Base-by-base conservation (phyloP, 345 rosid species). In the Arabidopsis suecica region DNA sequence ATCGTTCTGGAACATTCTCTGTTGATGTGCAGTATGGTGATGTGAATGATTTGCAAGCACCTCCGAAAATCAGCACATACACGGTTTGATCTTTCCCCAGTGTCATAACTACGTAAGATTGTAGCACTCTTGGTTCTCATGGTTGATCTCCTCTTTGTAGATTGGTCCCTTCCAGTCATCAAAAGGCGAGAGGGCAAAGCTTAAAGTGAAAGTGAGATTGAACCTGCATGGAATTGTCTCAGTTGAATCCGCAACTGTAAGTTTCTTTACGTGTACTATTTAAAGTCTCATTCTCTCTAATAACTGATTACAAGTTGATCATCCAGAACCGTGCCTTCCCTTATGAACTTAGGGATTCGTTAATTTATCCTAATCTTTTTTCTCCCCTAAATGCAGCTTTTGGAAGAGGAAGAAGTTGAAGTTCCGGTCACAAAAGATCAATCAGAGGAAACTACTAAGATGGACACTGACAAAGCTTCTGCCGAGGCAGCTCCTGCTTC, bases 361-460 rank as follows among this genome's bases (percentile, higher is more conserved):
- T n/a, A 12, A 8, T 10, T 32, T 33, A 54, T 47, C 3, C 4
- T 5, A 33, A 10, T 7, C 20, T 41, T 14, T 48, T 18, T 10
- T 68, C 36, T 67, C 9, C 30, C 30, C 65, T 60, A 4, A 23
- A 70, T 61, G 55, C 82, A 96, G 99, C 99, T 91, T 64, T 78
- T 93, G 79, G 99, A 93, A 80, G 98, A 96, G 69, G 97, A 95
- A 72, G 99, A 95, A 76, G 65, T 87, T 72, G 98, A 88, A 68
- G 88, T 96, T 70, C 92, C 96, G 1, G 91, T 96, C 58, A 44
- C 86, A 6, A 87, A 86, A 72, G 97, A 89, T 69, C 75, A 79
- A 1, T 54, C 49, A 20, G 85, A 84, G 61, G 97, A 94, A 74
- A 70, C 63, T 34, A 47, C 79, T 41, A 88, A 86, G 83, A 88